phyloP scores from a whole-genome alignment of 2,329 filamentous ascomycete species.

The Penicillium sp. region DNA sequence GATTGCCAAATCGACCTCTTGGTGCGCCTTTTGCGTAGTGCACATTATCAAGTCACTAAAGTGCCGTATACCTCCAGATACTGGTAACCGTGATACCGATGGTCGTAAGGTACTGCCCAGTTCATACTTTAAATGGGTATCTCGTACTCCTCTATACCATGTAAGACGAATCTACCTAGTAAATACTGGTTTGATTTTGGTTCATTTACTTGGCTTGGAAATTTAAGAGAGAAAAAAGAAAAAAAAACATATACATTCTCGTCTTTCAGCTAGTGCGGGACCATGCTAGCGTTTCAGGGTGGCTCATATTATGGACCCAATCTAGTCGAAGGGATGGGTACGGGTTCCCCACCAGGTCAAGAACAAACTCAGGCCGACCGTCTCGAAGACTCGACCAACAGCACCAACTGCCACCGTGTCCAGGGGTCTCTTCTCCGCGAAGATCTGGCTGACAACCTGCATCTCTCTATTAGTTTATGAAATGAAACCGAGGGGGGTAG shows the following conservation, averaged over 20 bases:
- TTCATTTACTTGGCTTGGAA: neutral
- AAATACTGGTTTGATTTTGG: neutral
- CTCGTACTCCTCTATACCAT: too few species aligned
- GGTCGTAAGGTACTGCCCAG: too few species aligned
- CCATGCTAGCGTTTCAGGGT: neutral
- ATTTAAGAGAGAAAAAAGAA: neutral
- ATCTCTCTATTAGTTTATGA: neutral
- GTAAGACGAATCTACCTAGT: too few species aligned
- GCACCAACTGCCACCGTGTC: conserved; percentile 87
- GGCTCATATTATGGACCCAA: neutral
- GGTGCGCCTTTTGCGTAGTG: neutral
- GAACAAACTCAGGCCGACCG: conserved; percentile 85
- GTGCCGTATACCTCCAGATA: too few species aligned
- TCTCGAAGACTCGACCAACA: conserved; percentile 85
- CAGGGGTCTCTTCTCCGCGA: conserved; percentile 87
- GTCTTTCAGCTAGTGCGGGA: neutral
- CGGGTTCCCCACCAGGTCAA: conserved; percentile 97
- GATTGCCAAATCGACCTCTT: neutral
- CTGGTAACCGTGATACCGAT: too few species aligned
- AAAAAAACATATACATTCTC: neutral
- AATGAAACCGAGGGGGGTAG: neutral
- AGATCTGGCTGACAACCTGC: conserved; percentile 80
- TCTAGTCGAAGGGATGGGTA: conserved; percentile 85
- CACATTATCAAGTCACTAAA: neutral
- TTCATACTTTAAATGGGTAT: too few species aligned